Evolutionary conservation across 768 basidiomycete species (phyloP), one percentile per base, ranked within the genome.

Genomic region (Leccinum uliginosum): DNA sequence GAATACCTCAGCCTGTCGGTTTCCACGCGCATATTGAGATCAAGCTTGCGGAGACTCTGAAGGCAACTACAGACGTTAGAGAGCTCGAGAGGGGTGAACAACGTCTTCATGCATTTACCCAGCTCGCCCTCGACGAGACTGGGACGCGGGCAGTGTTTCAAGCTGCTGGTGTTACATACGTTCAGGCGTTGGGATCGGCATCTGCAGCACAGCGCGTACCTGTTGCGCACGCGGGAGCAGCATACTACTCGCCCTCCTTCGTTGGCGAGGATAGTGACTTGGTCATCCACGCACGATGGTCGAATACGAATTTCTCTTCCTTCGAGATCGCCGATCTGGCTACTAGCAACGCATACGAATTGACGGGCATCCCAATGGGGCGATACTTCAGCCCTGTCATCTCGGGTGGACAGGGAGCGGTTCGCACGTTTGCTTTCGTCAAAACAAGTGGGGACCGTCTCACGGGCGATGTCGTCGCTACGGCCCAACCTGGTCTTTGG

Each of bases 171-270:
- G 59, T 65, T 50, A 71, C 67, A 17, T 71, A 71, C 23, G 45
- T 61, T 50, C 69, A 71, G 46, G 48, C 11, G 15, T n/a, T 67
- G 51, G 63, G 55, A 30, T 63, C 72, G 6, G 59, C 67, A 3
- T 66, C 73, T 5, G 59, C 51, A 7, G 73, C 75, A 34, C 75
- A 81, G 8, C 63, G 62, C 3, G 68, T 77, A 11, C 86, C 86
- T 8, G 75, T 79, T n/a, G 67, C 80, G 5, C 67, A 83, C 51
- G 55, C 75, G 11, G 67, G 70, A 6, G 75, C 73, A 30, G 73
- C 83, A 2, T 89, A 90, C 62, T 86, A 85, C 59, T 86, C 87
- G 0, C 87, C 87, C 2, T 77, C 81, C 5, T 88, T 89, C 64
- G 61, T 71, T 46, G 64, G 68, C 15, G 68, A 59, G n/a, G 70